Evolutionary conservation across 768 basidiomycete genomes (phyloP).

Genomic region (Boletus insuetus): DNA sequence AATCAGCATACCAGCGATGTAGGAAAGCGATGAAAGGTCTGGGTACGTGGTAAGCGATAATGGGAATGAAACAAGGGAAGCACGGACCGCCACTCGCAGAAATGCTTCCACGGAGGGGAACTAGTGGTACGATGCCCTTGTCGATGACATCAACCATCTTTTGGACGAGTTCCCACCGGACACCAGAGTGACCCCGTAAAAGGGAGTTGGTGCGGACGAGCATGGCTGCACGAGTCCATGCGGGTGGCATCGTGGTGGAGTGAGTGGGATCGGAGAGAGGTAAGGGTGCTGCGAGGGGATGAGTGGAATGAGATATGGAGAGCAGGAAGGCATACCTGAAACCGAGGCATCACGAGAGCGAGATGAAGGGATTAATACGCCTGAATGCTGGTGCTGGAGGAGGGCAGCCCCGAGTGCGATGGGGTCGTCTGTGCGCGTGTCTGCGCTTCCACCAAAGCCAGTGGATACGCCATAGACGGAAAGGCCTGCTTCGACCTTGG

Average conservation of each 20-base stretch:
- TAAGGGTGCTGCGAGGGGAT: slow-evolving; percentile 31
- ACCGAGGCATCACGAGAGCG: neutral
- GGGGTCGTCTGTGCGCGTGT: slow-evolving; percentile 77
- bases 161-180: slow-evolving; percentile 77
- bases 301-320: neutral
- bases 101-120: slow-evolving; percentile 81
- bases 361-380: slow-evolving; percentile 62
- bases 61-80: neutral
- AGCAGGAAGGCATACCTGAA: neutral
- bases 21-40: slow-evolving; percentile 80
- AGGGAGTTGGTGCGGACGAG: slow-evolving; percentile 87
- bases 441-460: slow-evolving; percentile 87
- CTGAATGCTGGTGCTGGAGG: slow-evolving; percentile 80
- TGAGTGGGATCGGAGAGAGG: slow-evolving; percentile 70
- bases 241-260: slow-evolving; percentile 74
- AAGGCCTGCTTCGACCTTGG: slow-evolving; percentile 62
- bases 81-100: slow-evolving; percentile 74
- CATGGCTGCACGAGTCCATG: slow-evolving; percentile 88
- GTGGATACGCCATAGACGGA: slow-evolving; percentile 84
- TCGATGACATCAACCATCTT: slow-evolving; percentile 72
- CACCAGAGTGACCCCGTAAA: slow-evolving; percentile 84
- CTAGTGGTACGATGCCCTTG: slow-evolving; percentile 72
- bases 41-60: slow-evolving; percentile 1
- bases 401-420: slow-evolving; percentile 74
- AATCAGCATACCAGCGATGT: slow-evolving; percentile 76